A percentile compares a stretch with the other conserved stretches of the same genome.
Conservation (phyloP, 208 protist genomes). For the Leishmania amazonensis region DNA sequence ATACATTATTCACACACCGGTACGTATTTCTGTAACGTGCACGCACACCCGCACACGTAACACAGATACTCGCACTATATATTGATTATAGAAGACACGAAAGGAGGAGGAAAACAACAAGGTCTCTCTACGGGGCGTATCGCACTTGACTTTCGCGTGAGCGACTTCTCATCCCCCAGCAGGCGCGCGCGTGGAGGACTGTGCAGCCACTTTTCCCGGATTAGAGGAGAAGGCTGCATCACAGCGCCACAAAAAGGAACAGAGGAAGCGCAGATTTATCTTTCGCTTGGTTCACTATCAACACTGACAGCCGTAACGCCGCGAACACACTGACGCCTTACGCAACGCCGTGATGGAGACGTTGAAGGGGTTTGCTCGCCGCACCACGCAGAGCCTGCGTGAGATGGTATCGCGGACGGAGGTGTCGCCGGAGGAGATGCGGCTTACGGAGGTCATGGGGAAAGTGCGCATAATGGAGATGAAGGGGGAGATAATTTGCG, state of each 20-base stretch:
- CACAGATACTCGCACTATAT: neutral
- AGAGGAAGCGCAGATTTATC: neutral
- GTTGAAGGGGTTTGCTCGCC: conserved; percentile 76
- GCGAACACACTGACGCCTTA: neutral
- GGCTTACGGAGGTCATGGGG: conserved; percentile 39
- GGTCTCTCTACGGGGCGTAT: neutral
- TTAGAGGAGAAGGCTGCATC: neutral
- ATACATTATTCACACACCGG: neutral
- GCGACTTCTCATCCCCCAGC: neutral
- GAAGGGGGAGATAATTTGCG: conserved; percentile 44
- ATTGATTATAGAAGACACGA: neutral
- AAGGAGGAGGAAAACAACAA: too few species aligned
- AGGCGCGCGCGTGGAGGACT: neutral
- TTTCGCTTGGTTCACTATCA: neutral
- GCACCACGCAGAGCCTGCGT: conserved; percentile 76
- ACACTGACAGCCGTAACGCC: neutral
- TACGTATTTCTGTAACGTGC: neutral
- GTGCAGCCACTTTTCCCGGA: neutral
- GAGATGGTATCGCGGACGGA: conserved; percentile 58
- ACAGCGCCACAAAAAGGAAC: neutral
- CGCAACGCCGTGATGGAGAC: conserved; percentile 44
- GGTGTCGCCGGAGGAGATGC: conserved; percentile 37
- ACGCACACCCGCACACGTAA: neutral
- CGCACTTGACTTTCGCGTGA: neutral
- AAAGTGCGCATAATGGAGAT: conserved; percentile 59